Evolutionary conservation across 1,284 basidiomycete genomes (phyloP), one percentile per base, ranked within the genome.

Genomic region (Fomitopsis schrenkii): DNA sequence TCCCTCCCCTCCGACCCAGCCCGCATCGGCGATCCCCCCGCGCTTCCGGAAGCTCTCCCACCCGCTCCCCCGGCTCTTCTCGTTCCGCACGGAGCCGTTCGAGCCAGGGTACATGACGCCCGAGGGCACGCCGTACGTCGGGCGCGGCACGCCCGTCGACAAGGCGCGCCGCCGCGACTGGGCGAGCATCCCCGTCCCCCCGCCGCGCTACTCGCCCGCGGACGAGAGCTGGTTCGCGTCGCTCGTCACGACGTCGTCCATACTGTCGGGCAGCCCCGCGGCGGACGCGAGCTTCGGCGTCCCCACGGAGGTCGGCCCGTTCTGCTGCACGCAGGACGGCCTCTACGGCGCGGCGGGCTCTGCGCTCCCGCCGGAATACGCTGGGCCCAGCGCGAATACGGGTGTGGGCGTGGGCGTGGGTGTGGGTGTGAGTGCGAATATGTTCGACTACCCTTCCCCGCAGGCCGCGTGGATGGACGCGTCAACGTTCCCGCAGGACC

Each of bases 81-180:
- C 64, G 1, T 61, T 68, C 46, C 66, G 60, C 33, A 38, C 52
- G 4, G 62, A 63, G 4, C 59, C 59, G 46, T 54, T 66, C 38
- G 67, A 70, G 45, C 52, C 52, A 6, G 40, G 62, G 2, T 36
- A 59, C 8, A 42, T 55, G n/a, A 62, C 60, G 0, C 58, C 55
- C 7, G 60, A 68, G 35, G 66, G 66, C 35, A 50, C 53, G 17
- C 36, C 64, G 4, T 68, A 61, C 63, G 59, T 70, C 59, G 68
- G 68, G n/a, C 66, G 68, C 40, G 68, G 68, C 2, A 70, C 68
- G 26, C 68, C 68, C 38, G 62, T 67, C 41, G 68, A 67, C 59
- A 56, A 55, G 4, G 58, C 56, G 54, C 64, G 67, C 40, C 64
- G 63, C 15, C 59, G 59, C 12, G 68, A 68, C 42, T 70, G 68